Conservation (phyloP, 768 basidiomycete genomes). For the Gloeophyllum trabeum region DNA sequence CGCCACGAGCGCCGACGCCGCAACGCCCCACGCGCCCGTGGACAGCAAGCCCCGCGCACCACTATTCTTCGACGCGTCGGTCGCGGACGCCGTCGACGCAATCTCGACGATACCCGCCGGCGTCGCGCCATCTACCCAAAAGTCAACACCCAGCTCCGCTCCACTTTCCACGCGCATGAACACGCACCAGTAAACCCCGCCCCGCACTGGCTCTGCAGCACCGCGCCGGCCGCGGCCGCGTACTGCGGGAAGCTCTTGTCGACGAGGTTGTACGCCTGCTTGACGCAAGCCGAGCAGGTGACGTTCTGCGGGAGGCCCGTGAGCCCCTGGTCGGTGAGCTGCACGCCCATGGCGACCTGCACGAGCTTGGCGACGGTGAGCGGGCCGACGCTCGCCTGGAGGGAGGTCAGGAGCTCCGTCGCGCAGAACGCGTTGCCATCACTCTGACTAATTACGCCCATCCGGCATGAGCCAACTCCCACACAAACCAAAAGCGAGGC, state of each 20-base stretch:
- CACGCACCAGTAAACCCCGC: not conserved
- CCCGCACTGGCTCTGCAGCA: not conserved
- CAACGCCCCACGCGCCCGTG: not conserved
- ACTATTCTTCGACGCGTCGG: slow-evolving; percentile 4
- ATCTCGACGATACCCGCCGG: slow-evolving; percentile 25
- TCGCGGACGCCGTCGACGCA: slow-evolving; percentile 15
- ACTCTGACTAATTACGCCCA: slow-evolving; percentile 14
- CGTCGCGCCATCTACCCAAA: slow-evolving; percentile 23
- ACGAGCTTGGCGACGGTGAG: slow-evolving; percentile 13
- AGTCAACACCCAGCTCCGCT: not conserved
- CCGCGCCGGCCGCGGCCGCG: not conserved
- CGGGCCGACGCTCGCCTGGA: slow-evolving; percentile 28
- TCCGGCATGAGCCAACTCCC: not conserved
- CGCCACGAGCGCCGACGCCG: not conserved
- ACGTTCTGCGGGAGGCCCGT: slow-evolving; percentile 9
- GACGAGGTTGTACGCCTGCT: slow-evolving; percentile 19
- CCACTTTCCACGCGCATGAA: not conserved
- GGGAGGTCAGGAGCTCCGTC: slow-evolving; percentile 40
- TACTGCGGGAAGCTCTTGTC: slow-evolving; percentile 8
- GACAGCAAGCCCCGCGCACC: not conserved
- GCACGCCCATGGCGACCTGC: slow-evolving; percentile 9
- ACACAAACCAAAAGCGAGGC: slow-evolving; percentile 13
- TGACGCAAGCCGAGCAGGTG: slow-evolving; percentile 22
- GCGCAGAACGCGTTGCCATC: slow-evolving; percentile 36
- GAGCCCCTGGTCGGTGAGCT: slow-evolving; percentile 7